phyloP scores from a whole-genome alignment of 352 stramenopile genomes.

The Saprolegnia diclina region DNA sequence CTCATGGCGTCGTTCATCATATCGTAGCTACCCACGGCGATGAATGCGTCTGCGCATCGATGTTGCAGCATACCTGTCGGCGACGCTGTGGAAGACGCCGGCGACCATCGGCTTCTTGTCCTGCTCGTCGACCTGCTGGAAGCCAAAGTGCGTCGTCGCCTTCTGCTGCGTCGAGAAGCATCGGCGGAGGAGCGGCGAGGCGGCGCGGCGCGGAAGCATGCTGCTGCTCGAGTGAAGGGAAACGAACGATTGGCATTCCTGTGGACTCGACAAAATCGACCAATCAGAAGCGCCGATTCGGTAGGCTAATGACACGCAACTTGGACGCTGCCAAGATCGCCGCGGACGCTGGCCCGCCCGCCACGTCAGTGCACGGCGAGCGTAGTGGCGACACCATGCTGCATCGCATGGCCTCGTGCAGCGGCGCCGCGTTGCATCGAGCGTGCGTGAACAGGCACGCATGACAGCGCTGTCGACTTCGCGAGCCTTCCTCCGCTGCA shows the following conservation, averaged over 20 bases:
- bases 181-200: background rate
- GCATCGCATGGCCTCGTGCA: no score
- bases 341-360: no score
- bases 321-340: no score
- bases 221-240: constrained; percentile 5
- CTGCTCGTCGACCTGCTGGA: constrained; percentile 83
- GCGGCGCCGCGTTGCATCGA: no score
- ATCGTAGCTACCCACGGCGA: constrained; percentile 68
- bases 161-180: constrained; percentile 14
- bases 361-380: no score
- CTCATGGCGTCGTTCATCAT: constrained; percentile 99
- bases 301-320: background rate
- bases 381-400: no score
- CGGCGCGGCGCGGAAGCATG: background rate
- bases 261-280: background rate
- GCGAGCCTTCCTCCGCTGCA: no score
- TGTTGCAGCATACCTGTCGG: constrained; percentile 75
- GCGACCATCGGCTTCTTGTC: constrained; percentile 95
- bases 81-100: constrained; percentile 97
- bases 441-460: no score
- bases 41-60: background rate
- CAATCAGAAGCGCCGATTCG: background rate
- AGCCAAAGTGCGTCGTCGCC: constrained; percentile 81
- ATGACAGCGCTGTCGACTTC: no score
- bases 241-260: background rate